Base-by-base conservation (phyloP, 2,329 filamentous ascomycete species). In the Aspergillus sclerotialis region DNA sequence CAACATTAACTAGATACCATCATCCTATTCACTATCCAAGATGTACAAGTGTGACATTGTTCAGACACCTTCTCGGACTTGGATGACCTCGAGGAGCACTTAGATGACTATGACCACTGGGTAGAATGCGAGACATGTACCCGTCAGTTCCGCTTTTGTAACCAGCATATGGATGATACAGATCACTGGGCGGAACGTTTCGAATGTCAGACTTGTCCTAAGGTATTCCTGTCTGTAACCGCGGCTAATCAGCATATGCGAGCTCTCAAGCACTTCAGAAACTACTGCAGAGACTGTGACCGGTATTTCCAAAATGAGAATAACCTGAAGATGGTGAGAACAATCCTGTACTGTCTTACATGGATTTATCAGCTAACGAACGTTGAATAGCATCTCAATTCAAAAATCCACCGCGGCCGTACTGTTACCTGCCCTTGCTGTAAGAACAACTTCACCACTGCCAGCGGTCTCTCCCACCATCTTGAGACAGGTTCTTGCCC, bases 401-500 rank as follows among this genome's bases (percentile, higher is more conserved):
- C 75, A 0, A 58, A 57, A 4, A 46, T 52, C 29, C 77, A 82
- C 46, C 60, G 60, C 1, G 67, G 68, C 35, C 38, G 30, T 0
- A 52, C 52, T 2, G 51, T 78, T 6, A 1, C 27, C 0, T 83
- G 78, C 32, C 76, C 72, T 0, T 80, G 76, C 46, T 82, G 78
- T 55, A 49, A 60, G 23, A 38, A 30, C 2, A 17, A 7, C 3
- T 75, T 64, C 40, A 56, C 65, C 7, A 69, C 70, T 0, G 73
- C 75, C 2, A 73, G 69, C 1, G 77, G 75, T 4, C 43, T 80
- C 4, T 49, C 60, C 0, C 63, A 77, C 48, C 75, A 82, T 41
- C 53, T 82, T 1, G 78, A 82, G 42, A 55, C 46, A 1, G 70
- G 70, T n/a, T 53, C 61, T 1, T 82, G 78, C 33, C 64, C 65